Evolutionary conservation across 2,329 filamentous ascomycete species (phyloP).

Genomic region (Metarhizium guizhouense): DNA sequence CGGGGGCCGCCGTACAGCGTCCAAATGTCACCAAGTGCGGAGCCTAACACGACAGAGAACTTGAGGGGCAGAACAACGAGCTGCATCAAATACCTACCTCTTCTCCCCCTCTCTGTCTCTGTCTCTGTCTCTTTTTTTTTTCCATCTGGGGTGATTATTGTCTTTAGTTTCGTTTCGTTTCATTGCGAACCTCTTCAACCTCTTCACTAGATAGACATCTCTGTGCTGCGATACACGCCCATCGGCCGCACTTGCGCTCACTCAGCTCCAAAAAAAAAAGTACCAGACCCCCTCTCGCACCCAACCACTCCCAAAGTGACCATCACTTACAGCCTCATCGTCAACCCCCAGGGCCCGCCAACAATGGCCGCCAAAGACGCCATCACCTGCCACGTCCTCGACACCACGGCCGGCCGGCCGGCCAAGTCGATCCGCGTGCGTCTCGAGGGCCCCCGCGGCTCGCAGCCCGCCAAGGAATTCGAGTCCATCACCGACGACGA

Average conservation of each 20-base stretch:
- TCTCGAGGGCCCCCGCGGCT: constrained; percentile 37
- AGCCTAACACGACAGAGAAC: not conserved
- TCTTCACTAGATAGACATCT: too few relatives aligned
- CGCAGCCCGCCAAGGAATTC: constrained; percentile 33
- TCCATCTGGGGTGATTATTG: too few relatives aligned
- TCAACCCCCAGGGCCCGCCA: too few relatives aligned
- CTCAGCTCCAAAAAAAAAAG: too few relatives aligned
- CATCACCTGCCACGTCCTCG: constrained; percentile 82
- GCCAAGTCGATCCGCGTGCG: constrained; percentile 58
- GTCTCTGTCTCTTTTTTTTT: not conserved
- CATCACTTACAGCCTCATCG: too few relatives aligned
- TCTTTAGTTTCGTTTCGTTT: too few relatives aligned
- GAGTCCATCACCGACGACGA: constrained; percentile 65
- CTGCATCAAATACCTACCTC: not conserved
- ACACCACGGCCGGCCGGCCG: constrained; percentile 67
- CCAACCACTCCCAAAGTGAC: too few relatives aligned
- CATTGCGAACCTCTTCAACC: not conserved
- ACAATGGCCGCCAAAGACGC: constrained; percentile 39
- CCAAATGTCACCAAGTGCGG: not conserved
- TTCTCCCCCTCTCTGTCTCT: too few relatives aligned
- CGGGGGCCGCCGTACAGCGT: not conserved
- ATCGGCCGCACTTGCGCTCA: too few relatives aligned
- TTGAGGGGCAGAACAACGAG: not conserved
- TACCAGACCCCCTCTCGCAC: too few relatives aligned
- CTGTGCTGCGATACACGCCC: too few relatives aligned